Base-by-base conservation (phyloP, 2,329 filamentous ascomycete genomes). In the Periconia sp. region DNA sequence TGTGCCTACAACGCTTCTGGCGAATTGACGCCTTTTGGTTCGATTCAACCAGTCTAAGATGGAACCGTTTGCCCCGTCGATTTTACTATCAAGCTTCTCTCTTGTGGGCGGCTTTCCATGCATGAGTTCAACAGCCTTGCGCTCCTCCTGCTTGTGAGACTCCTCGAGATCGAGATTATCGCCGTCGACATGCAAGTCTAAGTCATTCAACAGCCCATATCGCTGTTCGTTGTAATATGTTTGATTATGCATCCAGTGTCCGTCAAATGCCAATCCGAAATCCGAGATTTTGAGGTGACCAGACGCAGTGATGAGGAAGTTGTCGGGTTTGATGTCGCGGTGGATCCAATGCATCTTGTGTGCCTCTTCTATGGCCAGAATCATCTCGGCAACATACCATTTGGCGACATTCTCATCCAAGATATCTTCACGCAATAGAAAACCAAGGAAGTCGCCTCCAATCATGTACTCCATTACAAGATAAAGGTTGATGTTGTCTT, bases 391-490 rank as follows among this genome's bases (percentile, higher is more conserved):
- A 54, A 96, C 80, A 70, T 97, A 97, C 79, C 90, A 97, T 57
- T 85, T 88, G 5, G 92, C 87, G 42, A 90, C 85, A 0, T 82
- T 78, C 72, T 97, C 94, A 51, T 85, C 85, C 1, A 99, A 80
- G 2, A 90, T 84, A 56, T 94, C 92, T 67, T 95, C 90, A 15
- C 92, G 86, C 51, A 97, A 89, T 15, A 99, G 77, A 0, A 97
- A 75, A 1, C 90, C 90, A 0, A 99, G 81, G 61, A 99, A 97
- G 70, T 99, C 93, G 0, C 94, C 93, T 0, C 93, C 94, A 2
- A 95, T 88, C 91, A 97, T 97, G 69, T 96, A 99, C 55, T 97
- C 92, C 92, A 97, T 97, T 49, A 97, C 89, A 6, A 99, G 84
- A 65, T 97, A 97, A 6, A 99, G 80, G 63, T 90, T 91, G 41